Evolutionary conservation across 1,284 basidiomycete species (phyloP).

Genomic region (Ganoderma meredithae): DNA sequence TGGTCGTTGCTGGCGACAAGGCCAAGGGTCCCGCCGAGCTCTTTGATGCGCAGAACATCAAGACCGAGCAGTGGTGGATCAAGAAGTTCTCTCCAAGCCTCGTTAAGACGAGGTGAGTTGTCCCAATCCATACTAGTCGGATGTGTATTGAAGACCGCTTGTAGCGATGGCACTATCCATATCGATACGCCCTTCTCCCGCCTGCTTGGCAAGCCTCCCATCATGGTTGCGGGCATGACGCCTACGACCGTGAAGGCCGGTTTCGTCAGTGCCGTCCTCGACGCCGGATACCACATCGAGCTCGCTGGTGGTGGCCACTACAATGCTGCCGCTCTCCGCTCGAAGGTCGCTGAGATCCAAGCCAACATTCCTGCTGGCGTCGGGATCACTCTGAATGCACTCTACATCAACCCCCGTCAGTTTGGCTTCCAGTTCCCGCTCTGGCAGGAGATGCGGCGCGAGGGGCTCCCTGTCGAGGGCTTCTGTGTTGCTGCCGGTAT

Average conservation of each 20-base stretch:
- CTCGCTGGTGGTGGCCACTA: constrained; percentile 98
- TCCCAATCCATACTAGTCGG: not conserved
- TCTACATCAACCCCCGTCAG: constrained; percentile 99
- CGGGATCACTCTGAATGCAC: constrained; percentile 92
- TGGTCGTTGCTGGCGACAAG: constrained; percentile 87
- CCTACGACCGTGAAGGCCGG: constrained; percentile 93
- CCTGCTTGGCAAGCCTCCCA: constrained; percentile 92
- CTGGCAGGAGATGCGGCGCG: constrained; percentile 97
- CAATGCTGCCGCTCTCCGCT: constrained; percentile 86
- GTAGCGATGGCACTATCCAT: constrained; percentile 87
- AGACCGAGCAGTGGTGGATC: constrained; percentile 89
- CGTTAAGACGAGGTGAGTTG: constrained; percentile 84
- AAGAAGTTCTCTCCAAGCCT: constrained; percentile 88
- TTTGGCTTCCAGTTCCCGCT: constrained; percentile 97
- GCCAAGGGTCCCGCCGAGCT: constrained; percentile 88
- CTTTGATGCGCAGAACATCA: constrained; percentile 73
- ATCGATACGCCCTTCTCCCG: constrained; percentile 97
- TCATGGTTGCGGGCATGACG: constrained; percentile 99
- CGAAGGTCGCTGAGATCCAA: constrained; percentile 92
- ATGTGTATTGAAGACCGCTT: constrained; percentile 13
- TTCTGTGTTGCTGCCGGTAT: constrained; percentile 99
- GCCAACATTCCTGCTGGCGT: constrained; percentile 84
- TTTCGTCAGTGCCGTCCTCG: constrained; percentile 90
- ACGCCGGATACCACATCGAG: constrained; percentile 96
- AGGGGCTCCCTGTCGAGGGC: constrained; percentile 95